Evolutionary conservation across 352 stramenopile species (phyloP).

Genomic region (Phytophthora syringae): DNA sequence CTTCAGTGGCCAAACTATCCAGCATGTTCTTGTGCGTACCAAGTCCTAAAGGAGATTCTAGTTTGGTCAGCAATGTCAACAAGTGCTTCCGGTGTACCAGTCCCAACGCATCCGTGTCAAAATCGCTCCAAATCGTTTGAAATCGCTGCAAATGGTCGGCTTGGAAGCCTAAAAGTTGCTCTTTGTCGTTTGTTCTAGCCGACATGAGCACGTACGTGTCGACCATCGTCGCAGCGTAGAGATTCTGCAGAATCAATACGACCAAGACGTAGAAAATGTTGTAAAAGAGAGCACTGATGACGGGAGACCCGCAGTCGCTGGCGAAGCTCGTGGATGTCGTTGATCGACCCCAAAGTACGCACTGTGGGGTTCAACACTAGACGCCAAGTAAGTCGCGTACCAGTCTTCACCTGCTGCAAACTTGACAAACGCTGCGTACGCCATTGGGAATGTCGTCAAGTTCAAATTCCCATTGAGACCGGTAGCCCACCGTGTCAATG

Average conservation of each 20-base stretch:
- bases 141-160: constrained; percentile 68
- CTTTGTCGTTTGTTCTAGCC: constrained; percentile 63
- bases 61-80: constrained; percentile 54
- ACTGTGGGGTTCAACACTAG: constrained; percentile 66
- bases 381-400: constrained; percentile 81
- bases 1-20: constrained; percentile 38
- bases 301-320: constrained; percentile 74
- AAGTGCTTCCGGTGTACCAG: constrained; percentile 80
- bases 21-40: constrained; percentile 47
- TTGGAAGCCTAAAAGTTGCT: constrained; percentile 70
- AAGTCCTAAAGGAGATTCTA: constrained; percentile 66
- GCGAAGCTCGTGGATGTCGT: constrained; percentile 20
- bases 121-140: constrained; percentile 75
- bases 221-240: constrained; percentile 85
- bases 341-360: constrained; percentile 51
- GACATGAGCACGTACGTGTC: constrained; percentile 85
- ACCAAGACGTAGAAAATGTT: constrained; percentile 85
- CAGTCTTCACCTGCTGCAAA: constrained; percentile 86
- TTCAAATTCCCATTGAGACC: constrained; percentile 79
- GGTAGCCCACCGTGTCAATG: constrained; percentile 78
- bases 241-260: constrained; percentile 78
- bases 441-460: constrained; percentile 78
- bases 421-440: constrained; percentile 80
- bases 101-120: constrained; percentile 74
- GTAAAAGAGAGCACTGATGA: constrained; percentile 76